phyloP scores from a whole-genome alignment of 345 rosid genomes.

The Lumnitzera littorea region DNA sequence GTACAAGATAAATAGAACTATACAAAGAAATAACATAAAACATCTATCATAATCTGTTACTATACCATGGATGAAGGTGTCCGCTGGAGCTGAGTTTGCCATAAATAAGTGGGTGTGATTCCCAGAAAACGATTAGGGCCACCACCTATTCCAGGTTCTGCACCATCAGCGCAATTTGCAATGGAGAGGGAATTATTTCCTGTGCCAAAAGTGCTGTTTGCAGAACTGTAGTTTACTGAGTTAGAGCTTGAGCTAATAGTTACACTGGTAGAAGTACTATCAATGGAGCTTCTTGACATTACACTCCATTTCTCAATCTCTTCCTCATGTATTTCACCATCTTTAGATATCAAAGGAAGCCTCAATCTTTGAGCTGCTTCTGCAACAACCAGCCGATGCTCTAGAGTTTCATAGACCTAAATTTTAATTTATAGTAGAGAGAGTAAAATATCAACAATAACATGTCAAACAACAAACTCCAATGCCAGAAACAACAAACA shows the following conservation, averaged over 20 bases:
- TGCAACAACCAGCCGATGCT: slow-evolving; percentile 85
- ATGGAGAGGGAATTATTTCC: slow-evolving; percentile 20
- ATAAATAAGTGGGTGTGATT: slow-evolving; percentile 74
- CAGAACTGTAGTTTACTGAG: slow-evolving; percentile 53
- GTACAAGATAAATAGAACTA: too few relatives aligned
- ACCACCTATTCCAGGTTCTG: slow-evolving; percentile 82
- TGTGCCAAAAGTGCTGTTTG: slow-evolving; percentile 37
- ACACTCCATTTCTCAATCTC: slow-evolving; percentile 91
- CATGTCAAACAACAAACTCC: background rate
- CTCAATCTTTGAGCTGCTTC: slow-evolving; percentile 95
- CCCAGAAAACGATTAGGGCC: slow-evolving; percentile 91
- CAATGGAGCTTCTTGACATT: slow-evolving; percentile 78
- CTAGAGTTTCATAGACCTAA: slow-evolving; percentile 82
- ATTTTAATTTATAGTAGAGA: background rate
- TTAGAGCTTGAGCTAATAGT: slow-evolving; percentile 74
- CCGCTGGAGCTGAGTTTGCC: slow-evolving; percentile 82
- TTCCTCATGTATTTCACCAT: slow-evolving; percentile 88
- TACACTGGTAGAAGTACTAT: slow-evolving; percentile 61
- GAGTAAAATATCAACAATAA: background rate
- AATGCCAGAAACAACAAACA: background rate
- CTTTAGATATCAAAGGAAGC: slow-evolving; percentile 87
- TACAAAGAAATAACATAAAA: too few relatives aligned
- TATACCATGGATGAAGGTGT: slow-evolving; percentile 55
- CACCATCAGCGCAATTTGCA: slow-evolving; percentile 33
- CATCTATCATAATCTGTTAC: background rate